Conservation (phyloP, 192 early-diverging fungal species). For the Backusella australiensis region DNA sequence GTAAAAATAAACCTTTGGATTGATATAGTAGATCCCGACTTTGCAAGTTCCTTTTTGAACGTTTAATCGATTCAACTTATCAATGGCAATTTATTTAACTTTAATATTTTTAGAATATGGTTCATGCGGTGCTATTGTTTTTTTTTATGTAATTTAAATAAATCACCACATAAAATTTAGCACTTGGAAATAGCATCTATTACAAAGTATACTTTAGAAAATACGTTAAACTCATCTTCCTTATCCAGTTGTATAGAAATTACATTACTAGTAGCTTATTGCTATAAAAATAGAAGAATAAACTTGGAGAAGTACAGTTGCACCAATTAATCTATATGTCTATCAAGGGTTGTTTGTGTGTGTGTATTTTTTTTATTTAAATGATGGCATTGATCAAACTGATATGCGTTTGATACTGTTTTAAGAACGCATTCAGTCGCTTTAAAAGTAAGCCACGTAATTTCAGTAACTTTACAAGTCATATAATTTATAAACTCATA, state of each 20-base stretch:
- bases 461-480: background rate
- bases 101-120: background rate
- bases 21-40: background rate
- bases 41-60: background rate
- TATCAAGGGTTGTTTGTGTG: background rate
- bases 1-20: too few relatives aligned
- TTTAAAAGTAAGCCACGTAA: background rate
- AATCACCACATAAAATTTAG: background rate
- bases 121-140: background rate
- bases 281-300: background rate
- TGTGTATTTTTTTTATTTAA: background rate
- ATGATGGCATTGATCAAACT: background rate
- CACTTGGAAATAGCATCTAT: background rate
- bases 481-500: background rate
- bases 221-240: background rate
- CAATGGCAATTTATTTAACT: background rate
- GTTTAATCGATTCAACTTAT: background rate
- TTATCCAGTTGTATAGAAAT: background rate
- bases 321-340: background rate
- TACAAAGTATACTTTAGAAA: background rate
- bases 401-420: background rate
- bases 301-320: background rate
- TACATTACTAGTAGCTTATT: background rate
- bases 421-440: background rate
- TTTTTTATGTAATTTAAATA: background rate